phyloP scores from a whole-genome alignment of 495 filamentous ascomycete genomes.

The Talaromyces adpressus region DNA sequence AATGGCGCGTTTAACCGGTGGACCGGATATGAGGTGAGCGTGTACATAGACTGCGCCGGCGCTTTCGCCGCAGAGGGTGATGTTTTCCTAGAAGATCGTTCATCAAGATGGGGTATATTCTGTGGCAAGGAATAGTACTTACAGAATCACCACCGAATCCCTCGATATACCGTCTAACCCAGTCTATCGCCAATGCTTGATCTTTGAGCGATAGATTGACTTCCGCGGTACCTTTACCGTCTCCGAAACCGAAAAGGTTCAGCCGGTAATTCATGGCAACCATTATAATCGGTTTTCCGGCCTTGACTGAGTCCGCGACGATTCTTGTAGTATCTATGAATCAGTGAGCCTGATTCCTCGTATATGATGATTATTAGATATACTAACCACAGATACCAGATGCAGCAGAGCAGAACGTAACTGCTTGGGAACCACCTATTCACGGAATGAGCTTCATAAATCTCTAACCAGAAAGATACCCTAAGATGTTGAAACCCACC shows the following conservation, averaged over 20 bases:
- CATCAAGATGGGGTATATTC: background rate
- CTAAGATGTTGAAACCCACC: conserved; percentile 15
- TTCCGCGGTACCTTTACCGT: conserved; percentile 30
- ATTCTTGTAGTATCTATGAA: conserved; percentile 24
- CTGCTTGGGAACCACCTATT: conserved; percentile 30
- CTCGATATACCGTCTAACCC: conserved; percentile 49
- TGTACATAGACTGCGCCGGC: conserved; percentile 34
- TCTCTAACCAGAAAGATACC: background rate
- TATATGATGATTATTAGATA: no score
- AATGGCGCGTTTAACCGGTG: conserved; percentile 27
- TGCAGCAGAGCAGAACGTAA: conserved; percentile 35
- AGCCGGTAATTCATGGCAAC: conserved; percentile 60
- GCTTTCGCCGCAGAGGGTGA: conserved; percentile 32
- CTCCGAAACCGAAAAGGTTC: conserved; percentile 58
- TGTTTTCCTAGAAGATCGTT: conserved; percentile 19
- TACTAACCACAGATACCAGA: conserved; percentile 31
- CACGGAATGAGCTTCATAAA: background rate
- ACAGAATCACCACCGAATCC: conserved; percentile 60
- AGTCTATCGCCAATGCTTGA: conserved; percentile 58
- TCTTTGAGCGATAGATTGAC: conserved; percentile 57
- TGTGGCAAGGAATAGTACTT: background rate
- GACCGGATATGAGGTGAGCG: conserved; percentile 30
- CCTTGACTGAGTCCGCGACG: conserved; percentile 27
- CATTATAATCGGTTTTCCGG: conserved; percentile 46
- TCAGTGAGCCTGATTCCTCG: no score